A percentile compares a stretch with the other conserved stretches of the same genome.
Evolutionary conservation across 2,329 filamentous ascomycete species (phyloP).

Genomic region (Aspergillus luchuensis): DNA sequence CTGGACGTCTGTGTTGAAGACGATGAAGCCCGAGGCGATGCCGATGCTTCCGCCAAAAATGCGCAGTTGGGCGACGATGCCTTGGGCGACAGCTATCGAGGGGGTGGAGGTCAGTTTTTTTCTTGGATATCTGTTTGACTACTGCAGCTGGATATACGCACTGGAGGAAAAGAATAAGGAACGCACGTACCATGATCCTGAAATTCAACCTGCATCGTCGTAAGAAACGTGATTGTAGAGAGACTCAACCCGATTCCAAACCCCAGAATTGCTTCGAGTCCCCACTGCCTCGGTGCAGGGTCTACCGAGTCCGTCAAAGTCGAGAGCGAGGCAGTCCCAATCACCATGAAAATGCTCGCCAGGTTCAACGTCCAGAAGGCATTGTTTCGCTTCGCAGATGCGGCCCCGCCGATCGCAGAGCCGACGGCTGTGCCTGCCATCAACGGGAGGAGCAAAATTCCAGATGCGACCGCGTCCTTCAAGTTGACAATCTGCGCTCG

Average conservation of each 20-base stretch:
- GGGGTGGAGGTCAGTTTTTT: neutral
- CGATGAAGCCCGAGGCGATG: constrained; percentile 9
- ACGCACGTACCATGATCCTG: constrained; percentile 7
- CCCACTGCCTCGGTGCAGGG: constrained; percentile 6
- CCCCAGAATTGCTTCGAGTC: constrained; percentile 5
- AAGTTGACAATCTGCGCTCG: constrained; percentile 7
- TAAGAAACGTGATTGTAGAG: constrained; percentile 11
- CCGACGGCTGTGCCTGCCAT: constrained; percentile 3
- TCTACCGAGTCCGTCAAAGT: constrained; percentile 9
- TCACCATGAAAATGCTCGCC: constrained; percentile 12
- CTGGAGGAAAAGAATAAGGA: neutral
- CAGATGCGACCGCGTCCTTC: constrained; percentile 5
- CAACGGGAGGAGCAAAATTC: constrained; percentile 4
- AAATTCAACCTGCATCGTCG: constrained; percentile 10
- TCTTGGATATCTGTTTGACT: neutral
- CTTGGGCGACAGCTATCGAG: constrained; percentile 9
- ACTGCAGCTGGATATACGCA: neutral
- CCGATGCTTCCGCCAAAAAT: constrained; percentile 11
- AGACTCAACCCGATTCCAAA: constrained; percentile 10
- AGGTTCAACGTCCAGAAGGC: constrained; percentile 13
- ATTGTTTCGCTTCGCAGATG: constrained; percentile 11
- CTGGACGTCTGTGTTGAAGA: constrained; percentile 7
- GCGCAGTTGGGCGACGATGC: constrained; percentile 10
- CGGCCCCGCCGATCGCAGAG: constrained; percentile 5
- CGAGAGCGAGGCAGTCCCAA: constrained; percentile 8